Evolutionary conservation across 225 moss, liverwort and hornwort species (phyloP), one percentile per base, ranked within the genome.

Genomic region (Ulota crispa): DNA sequence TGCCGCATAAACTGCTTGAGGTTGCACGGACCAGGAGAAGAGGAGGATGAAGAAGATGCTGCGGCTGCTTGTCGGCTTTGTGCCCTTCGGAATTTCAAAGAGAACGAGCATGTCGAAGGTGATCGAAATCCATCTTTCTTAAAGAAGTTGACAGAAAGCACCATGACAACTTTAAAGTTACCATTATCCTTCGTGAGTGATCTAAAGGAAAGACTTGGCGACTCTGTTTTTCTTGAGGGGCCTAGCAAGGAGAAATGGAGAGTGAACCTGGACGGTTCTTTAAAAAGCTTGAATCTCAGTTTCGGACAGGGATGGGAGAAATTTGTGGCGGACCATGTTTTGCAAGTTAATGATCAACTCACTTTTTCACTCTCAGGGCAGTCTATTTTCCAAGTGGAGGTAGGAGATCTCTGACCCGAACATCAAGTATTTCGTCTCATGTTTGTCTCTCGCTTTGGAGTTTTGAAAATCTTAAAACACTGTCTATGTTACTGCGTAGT

Each of bases 351-450:
- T 41, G 88, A 88, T 82, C 85, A 85, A 8, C 79, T 88, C 27
- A 41, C 68, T 5, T 88, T 88, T 52, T 79, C 72, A 15, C 88
- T 85, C 61, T 82, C 27, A 68, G 72, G 71, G 36, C 60, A 88
- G 15, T 82, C 80, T 36, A 65, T 80, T 63, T 88, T 88, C 45
- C 85, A 88, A 88, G 88, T 88, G 67, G 82, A 85, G 88, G 87
- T 87, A 28, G 56, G 45, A 41, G 41, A 41, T 60, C 47, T 50
- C 43, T 80, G 61, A 50, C 50, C 55, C 68, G 26, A 43, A 41
- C 42, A 37, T 20, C 24, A 75, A 59, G 31, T 31, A 54, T 34
- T 43, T 82, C 13, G 30, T 62, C 74, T 73, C 12, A 7, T 74
- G 63, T 73, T 65, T 16, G 32, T 82, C 57, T 36, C 68, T 39